phyloP scores from a whole-genome alignment of 169 alveolate genomes.

The Eimeria falciformis region DNA sequence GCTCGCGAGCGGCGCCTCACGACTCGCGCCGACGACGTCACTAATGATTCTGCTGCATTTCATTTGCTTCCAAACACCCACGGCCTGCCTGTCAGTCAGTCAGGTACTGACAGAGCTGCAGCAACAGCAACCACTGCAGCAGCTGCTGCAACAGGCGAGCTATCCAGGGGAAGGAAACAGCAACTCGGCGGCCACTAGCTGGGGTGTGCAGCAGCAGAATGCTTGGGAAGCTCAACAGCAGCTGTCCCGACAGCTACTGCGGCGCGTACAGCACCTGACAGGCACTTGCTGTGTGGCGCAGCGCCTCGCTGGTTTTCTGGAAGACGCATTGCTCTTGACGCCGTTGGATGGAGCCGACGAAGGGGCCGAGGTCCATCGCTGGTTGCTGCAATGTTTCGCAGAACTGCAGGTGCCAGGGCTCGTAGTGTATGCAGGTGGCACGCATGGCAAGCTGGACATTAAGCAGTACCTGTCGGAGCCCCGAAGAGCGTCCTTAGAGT shows the following conservation, averaged over 20 bases:
- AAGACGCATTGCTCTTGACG: constrained; percentile 21
- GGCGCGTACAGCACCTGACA: constrained; percentile 27
- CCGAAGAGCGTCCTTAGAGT: not conserved
- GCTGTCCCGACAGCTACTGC: constrained; percentile 43
- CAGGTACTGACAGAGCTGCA: constrained; percentile 6
- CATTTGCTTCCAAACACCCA: not conserved
- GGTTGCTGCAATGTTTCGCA: constrained; percentile 15
- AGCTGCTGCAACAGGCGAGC: constrained; percentile 8
- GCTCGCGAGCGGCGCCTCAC: not conserved
- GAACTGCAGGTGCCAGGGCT: constrained; percentile 32
- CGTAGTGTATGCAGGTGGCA: not conserved
- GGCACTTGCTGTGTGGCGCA: constrained; percentile 24
- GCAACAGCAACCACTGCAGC: constrained; percentile 16
- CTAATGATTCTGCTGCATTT: not conserved
- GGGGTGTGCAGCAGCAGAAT: constrained; percentile 9
- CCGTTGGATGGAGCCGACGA: not conserved
- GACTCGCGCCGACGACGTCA: not conserved
- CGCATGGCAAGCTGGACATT: not conserved
- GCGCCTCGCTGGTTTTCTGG: constrained; percentile 22
- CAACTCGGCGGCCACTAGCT: not conserved
- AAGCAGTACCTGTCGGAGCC: not conserved
- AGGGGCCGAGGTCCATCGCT: not conserved
- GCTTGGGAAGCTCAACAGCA: constrained; percentile 21
- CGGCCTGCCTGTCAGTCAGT: not conserved
- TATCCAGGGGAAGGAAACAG: not conserved